Evolutionary conservation across 2,329 filamentous ascomycete species (phyloP).

Genomic region (Beauveria varroae): DNA sequence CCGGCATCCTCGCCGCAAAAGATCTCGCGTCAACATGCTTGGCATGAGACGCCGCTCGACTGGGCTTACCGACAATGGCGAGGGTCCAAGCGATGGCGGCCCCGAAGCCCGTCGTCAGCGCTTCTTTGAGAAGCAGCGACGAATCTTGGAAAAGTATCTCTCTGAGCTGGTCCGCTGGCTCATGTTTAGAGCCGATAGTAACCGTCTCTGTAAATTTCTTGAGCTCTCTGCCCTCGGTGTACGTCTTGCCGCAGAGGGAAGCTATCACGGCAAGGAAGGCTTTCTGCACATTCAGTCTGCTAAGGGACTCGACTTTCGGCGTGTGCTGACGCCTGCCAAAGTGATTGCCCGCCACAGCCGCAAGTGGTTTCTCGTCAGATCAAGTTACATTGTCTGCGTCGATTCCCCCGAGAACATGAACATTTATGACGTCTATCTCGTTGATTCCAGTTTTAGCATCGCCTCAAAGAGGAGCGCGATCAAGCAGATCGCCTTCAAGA

Average conservation of each 20-base stretch:
- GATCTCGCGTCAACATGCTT: constrained; percentile 46
- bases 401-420: constrained; percentile 98
- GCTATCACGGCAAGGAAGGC: constrained; percentile 96
- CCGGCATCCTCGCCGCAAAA: constrained; percentile 32
- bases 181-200: constrained; percentile 94
- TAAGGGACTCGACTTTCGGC: constrained; percentile 80
- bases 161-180: constrained; percentile 93
- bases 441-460: constrained; percentile 80
- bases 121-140: constrained; percentile 76
- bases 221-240: constrained; percentile 92
- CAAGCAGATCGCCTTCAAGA: constrained; percentile 47
- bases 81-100: constrained; percentile 38
- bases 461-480: constrained; percentile 61
- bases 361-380: constrained; percentile 96
- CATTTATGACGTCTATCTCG: constrained; percentile 97
- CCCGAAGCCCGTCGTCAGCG: constrained; percentile 43
- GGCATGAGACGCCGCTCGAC: constrained; percentile 48
- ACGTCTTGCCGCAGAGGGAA: constrained; percentile 86
- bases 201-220: constrained; percentile 89
- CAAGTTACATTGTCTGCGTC: constrained; percentile 97
- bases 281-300: constrained; percentile 86
- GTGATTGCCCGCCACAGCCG: constrained; percentile 77
- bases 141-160: constrained; percentile 80
- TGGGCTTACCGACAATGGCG: constrained; percentile 34
- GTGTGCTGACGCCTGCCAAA: constrained; percentile 68